Base-by-base conservation (phyloP, 2,329 filamentous ascomycete species). In the Venturia effusa region DNA sequence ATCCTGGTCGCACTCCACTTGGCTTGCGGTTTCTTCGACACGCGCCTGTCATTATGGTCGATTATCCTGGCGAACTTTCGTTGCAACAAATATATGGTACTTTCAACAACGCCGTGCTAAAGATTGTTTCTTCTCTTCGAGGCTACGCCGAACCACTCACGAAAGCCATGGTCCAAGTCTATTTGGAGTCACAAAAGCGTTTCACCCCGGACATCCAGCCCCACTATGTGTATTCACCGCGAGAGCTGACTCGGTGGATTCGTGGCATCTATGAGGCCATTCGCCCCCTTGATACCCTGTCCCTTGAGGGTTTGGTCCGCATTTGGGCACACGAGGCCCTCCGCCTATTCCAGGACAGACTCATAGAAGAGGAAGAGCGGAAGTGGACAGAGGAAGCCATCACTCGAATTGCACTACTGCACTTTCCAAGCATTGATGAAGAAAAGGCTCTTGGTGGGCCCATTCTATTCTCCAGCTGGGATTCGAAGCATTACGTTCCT, bases 301-400 rank as follows among this genome's bases (percentile, higher is more conserved):
- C 90, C 0, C 79, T 97, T 2, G 95, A 99, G 77, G 94, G 94
- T 0, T 81, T 99, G 59, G 88, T 99, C 51, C 88, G 94, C 45
- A 97, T 99, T 67, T 99, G 94, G 94, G 92, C 95, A 0, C 94
- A 99, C 69, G 94, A 99, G 78, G 94, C 95, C 65, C 79, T 99
- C 60, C 89, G 94, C 60, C 82, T 99, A 54, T 99, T 99, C 84
- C 92, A 97, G 71, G 94, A 99, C 81, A 89, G 94, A 79, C 84
- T 99, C 59, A 94, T 99, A 39, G 89, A 85, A 0, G 94, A 97
- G 71, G 90, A 97, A 0, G 94, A 99, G 76, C 86, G 94, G 63
- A 86, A 89, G 70, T 99, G 94, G 94, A 99, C 94, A 0, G 89
- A 94, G 45, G 90, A 96, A 66, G 86, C 89, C 15, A 89, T 97